Conservation (phyloP, 495 filamentous ascomycete species). For the Neurospora sp. region DNA sequence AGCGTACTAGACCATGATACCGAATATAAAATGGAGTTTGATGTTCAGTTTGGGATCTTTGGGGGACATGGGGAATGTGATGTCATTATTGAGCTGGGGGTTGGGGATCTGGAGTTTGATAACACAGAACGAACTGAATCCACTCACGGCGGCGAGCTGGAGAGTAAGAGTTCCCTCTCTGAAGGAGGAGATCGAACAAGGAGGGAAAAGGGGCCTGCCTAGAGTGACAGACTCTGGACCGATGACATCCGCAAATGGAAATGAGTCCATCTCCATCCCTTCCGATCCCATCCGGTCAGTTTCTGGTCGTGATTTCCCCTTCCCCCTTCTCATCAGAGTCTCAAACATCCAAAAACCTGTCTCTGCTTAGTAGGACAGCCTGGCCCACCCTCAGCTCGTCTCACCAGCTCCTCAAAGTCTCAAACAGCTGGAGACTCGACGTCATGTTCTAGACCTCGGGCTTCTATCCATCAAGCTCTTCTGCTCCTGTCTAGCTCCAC, state of each 20-base stretch:
- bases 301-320: neutral
- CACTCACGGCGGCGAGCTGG: no score
- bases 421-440: neutral
- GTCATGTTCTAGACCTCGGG: neutral
- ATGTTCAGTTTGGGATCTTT: neutral
- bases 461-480: no score
- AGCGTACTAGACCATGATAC: neutral
- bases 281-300: neutral
- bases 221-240: no score
- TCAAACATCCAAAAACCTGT: neutral
- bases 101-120: neutral
- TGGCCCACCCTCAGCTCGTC: neutral
- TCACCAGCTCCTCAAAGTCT: neutral
- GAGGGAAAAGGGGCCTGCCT: no score
- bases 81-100: neutral
- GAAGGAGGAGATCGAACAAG: no score
- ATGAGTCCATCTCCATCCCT: neutral
- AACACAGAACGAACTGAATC: no score
- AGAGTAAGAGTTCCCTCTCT: no score
- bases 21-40: neutral
- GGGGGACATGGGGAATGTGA: neutral
- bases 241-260: no score
- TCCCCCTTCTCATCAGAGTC: neutral
- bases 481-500: no score
- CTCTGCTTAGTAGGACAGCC: neutral